A percentile compares a stretch with the other conserved stretches of the same genome.
phyloP scores from a whole-genome alignment of 352 stramenopile genomes.

The Thalassiosira hispida region DNA sequence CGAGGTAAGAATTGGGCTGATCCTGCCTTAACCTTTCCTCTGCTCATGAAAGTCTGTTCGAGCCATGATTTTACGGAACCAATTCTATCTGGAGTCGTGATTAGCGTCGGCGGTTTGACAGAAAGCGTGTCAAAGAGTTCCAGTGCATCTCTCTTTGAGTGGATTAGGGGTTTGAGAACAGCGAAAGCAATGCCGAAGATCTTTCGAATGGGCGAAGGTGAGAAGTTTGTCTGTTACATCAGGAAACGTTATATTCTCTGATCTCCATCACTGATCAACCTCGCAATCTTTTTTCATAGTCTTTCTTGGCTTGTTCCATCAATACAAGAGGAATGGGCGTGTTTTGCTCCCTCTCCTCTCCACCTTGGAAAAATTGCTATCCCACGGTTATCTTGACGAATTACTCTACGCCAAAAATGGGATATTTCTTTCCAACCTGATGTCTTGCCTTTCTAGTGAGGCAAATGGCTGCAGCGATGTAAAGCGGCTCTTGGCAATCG shows the following conservation, averaged over 20 bases:
- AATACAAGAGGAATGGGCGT: slow-evolving; percentile 63
- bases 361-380: slow-evolving; percentile 76
- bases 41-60: slow-evolving; percentile 87
- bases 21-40: slow-evolving; percentile 87
- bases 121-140: slow-evolving; percentile 90
- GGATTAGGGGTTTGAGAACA: slow-evolving; percentile 49
- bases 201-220: slow-evolving; percentile 56
- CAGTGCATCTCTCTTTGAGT: slow-evolving; percentile 59
- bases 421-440: slow-evolving; percentile 54
- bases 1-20: slow-evolving; percentile 65
- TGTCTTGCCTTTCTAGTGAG: slow-evolving; percentile 51
- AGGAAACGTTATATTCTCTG: neutral
- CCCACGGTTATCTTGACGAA: slow-evolving; percentile 66
- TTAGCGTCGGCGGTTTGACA: slow-evolving; percentile 94
- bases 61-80: slow-evolving; percentile 89
- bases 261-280: slow-evolving; percentile 1
- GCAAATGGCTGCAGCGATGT: slow-evolving; percentile 64
- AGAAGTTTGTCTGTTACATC: slow-evolving; percentile 7
- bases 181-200: slow-evolving; percentile 44
- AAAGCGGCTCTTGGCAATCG: slow-evolving; percentile 65
- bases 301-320: slow-evolving; percentile 61
- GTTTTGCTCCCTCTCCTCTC: slow-evolving; percentile 76
- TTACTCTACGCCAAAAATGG: slow-evolving; percentile 47
- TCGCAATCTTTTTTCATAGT: slow-evolving; percentile 33
- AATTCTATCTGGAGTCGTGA: slow-evolving; percentile 89